Evolutionary conservation across 805 yeast genomes (phyloP), one percentile per base, ranked within the genome.

Genomic region (Ogataea methanolica): DNA sequence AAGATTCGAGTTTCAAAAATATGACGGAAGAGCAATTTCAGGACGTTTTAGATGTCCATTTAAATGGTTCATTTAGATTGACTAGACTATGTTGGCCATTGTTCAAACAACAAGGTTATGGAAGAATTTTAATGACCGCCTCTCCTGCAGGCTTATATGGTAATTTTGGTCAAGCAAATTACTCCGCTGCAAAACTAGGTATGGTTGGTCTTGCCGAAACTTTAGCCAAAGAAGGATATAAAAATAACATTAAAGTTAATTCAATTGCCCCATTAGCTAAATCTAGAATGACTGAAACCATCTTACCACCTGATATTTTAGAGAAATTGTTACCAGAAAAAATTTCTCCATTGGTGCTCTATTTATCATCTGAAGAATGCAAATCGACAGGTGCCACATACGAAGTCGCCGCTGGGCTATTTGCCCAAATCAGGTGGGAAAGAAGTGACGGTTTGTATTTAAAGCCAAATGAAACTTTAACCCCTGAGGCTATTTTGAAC

Each of bases 71-170:
- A 15, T 92, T 78, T 70, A 82, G 80, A 70, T 81, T 88, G 46
- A 83, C 96, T 40, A 77, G 78, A 57, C 91, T 96, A 21, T 96
- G 97, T 36, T 92, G 98, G 98, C 90, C 92, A 8, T 75, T 85
- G 63, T 80, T 92, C 74, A 81, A 80, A 64, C 70, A 86, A 54
- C 97, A 94, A 68, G 79, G 80, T 51, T 92, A 75, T 62, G 99
- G 99, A 54, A 78, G 98, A 59, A 78, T 92, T 58, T 70, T 92
- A 59, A 91, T 89, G 76, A 91, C 97, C n/a, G 82, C 96, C 26
- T 90, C 97, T 4, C 97, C 98, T 4, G 98, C 98, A 34, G 99
- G 99, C 21, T 75, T 92, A 55, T 92, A 85, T 66, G 99, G 99
- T 52, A 90, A 90, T 71, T 92, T 91, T 70, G 99, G 99, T 43